These are phyloP conservation scores for Lachancea thermotolerans DNA, from an alignment of 805 yeast genomes.

Conservation along the genomic window DNA sequence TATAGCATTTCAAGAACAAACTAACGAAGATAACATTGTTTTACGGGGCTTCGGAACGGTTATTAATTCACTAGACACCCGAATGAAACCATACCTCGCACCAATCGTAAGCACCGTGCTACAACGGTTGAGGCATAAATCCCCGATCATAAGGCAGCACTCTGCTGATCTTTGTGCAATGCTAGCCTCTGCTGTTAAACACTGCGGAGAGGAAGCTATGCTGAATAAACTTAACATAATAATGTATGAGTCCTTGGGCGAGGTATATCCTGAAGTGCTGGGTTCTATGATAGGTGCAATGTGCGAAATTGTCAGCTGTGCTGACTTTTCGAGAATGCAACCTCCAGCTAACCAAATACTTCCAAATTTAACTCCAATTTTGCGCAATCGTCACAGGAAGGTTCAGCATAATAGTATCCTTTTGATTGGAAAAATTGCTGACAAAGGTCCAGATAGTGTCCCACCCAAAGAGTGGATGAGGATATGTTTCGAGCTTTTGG, in stretches of 20 bases:
- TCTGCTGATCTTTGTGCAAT: conserved; percentile 70
- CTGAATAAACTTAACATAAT: conserved; percentile 65
- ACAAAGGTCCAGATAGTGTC: conserved; percentile 69
- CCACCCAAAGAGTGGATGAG: conserved; percentile 97
- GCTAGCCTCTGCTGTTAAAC: conserved; percentile 58
- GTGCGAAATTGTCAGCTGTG: conserved; percentile 49
- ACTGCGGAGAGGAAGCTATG: conserved; percentile 57
- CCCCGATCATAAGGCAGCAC: conserved; percentile 69
- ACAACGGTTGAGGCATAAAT: conserved; percentile 64
- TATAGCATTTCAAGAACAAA: conserved; percentile 76
- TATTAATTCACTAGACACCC: conserved; percentile 50
- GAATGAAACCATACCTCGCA: conserved; percentile 66
- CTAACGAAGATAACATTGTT: conserved; percentile 46
- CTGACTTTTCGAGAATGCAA: conserved; percentile 54
- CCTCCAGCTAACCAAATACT: conserved; percentile 80
- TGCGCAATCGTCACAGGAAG: conserved; percentile 81
- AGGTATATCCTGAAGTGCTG: conserved; percentile 86
- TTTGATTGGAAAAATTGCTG: conserved; percentile 77
- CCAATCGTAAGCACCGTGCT: conserved; percentile 66
- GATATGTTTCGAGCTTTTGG: conserved; percentile 82
- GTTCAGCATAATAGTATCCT: conserved; percentile 81
- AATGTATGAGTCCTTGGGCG: conserved; percentile 87
- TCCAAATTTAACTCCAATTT: conserved; percentile 85
- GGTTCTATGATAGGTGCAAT: conserved; percentile 79
- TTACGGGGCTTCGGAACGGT: conserved; percentile 60